Conservation (phyloP, 2,329 filamentous ascomycete species). For the Fusarium napiforme region DNA sequence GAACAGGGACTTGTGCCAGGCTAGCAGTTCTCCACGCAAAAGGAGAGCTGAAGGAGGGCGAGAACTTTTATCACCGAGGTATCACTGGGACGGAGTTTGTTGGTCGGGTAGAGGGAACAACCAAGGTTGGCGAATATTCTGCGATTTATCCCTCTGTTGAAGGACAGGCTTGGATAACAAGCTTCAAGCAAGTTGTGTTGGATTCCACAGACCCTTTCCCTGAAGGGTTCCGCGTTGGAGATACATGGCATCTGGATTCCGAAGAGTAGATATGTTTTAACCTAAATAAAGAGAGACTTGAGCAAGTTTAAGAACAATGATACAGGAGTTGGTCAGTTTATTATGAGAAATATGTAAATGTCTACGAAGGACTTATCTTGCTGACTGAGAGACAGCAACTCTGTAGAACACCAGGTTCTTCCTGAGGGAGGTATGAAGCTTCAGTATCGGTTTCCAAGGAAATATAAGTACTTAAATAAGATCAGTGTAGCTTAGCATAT, state of each 20-base stretch:
- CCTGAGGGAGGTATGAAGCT: rapidly evolving
- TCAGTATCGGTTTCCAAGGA: rapidly evolving
- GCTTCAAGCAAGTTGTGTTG: conserved; percentile 29
- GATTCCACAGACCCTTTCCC: conserved; percentile 29
- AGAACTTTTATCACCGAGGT: conserved; percentile 20
- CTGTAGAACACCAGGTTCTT: background rate
- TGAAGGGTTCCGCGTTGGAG: conserved; percentile 25
- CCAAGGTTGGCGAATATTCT: conserved; percentile 10
- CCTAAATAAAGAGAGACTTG: background rate
- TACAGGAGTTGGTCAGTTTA: background rate
- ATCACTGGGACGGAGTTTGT: conserved; percentile 29
- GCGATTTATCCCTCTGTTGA: conserved; percentile 24
- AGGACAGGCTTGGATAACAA: conserved; percentile 29
- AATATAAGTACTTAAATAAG: rapidly evolving
- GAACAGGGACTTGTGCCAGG: conserved; percentile 30
- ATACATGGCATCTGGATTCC: conserved; percentile 16
- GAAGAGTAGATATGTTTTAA: background rate
- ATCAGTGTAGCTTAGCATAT: background rate
- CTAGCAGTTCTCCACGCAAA: conserved; percentile 24
- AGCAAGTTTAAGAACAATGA: too few relatives aligned
- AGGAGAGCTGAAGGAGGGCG: conserved; percentile 16
- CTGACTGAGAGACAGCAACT: background rate
- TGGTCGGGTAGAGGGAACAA: conserved; percentile 3
- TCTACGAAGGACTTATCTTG: rapidly evolving
- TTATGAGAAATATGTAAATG: background rate